Percentiles rank a stretch among this genome's conserved stretches.
phyloP scores from a whole-genome alignment of 2,329 filamentous ascomycete genomes.

The Decorospora gaudefroyi region DNA sequence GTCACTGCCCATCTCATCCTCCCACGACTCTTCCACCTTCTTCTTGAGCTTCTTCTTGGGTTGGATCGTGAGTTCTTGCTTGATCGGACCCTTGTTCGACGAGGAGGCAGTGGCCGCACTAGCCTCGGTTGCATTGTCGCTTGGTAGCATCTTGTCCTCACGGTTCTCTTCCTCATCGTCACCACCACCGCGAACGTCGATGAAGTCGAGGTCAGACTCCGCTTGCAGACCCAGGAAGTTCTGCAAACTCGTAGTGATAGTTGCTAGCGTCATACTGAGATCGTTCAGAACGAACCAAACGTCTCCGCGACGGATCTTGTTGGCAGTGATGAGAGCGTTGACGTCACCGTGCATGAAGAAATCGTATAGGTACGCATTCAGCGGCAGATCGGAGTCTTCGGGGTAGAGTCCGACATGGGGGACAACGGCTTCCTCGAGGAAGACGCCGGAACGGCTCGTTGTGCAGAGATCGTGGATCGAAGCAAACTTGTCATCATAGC shows the following conservation, averaged over 20 bases:
- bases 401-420: slow-evolving; percentile 68
- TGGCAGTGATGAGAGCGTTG: slow-evolving; percentile 63
- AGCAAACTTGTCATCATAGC: slow-evolving; percentile 65
- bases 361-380: slow-evolving; percentile 73
- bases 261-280: slow-evolving; percentile 67
- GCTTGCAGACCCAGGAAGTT: slow-evolving; percentile 60
- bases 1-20: slow-evolving; percentile 42
- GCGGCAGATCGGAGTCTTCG: slow-evolving; percentile 57
- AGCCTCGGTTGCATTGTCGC: slow-evolving; percentile 28
- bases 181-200: slow-evolving; percentile 58
- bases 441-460: slow-evolving; percentile 68
- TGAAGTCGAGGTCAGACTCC: slow-evolving; percentile 55
- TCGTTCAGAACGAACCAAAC: slow-evolving; percentile 75
- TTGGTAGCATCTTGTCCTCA: slow-evolving; percentile 47
- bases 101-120: slow-evolving; percentile 28
- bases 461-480: slow-evolving; percentile 70
- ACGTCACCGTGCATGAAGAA: slow-evolving; percentile 76
- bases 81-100: slow-evolving; percentile 30
- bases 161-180: slow-evolving; percentile 56
- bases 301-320: slow-evolving; percentile 67
- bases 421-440: slow-evolving; percentile 74
- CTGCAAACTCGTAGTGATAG: slow-evolving; percentile 68
- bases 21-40: slow-evolving; percentile 50
- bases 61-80: slow-evolving; percentile 36
- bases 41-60: slow-evolving; percentile 48